Conservation (phyloP, 164 flowering plant species). For the Stephania yunnanensis region DNA sequence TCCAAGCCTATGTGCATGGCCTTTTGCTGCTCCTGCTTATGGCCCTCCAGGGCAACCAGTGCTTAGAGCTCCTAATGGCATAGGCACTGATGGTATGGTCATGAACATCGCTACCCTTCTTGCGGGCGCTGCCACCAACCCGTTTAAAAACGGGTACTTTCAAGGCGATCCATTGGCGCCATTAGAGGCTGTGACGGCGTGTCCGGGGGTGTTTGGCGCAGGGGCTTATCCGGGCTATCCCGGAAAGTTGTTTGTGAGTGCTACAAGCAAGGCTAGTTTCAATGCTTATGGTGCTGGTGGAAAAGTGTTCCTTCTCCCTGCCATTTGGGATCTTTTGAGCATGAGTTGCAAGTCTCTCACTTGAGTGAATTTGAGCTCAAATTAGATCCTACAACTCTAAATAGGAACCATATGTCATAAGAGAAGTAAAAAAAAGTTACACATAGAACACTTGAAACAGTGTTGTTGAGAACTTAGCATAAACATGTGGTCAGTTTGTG, state of each 20-base stretch:
- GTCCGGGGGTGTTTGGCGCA: conserved; percentile 31
- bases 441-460: background rate
- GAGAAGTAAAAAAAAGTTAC: too few species aligned
- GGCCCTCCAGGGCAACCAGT: conserved; percentile 33
- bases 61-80: conserved; percentile 31
- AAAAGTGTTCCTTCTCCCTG: conserved; percentile 33
- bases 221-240: conserved; percentile 41
- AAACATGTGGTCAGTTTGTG: background rate
- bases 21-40: conserved; percentile 23
- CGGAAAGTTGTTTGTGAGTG: conserved; percentile 26
- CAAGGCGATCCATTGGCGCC: conserved; percentile 32
- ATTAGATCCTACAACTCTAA: too few species aligned
- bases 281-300: conserved; percentile 25
- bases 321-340: conserved; percentile 34
- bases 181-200: conserved; percentile 36
- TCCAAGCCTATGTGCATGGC: conserved; percentile 41
- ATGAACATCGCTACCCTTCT: conserved; percentile 37
- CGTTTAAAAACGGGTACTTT: conserved; percentile 30
- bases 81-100: conserved; percentile 33
- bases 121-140: conserved; percentile 38
- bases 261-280: conserved; percentile 25
- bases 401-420: too few species aligned
- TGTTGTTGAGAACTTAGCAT: background rate
- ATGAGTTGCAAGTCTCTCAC: conserved; percentile 19
- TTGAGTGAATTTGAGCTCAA: conserved; percentile 1